Conservation (phyloP, 331 rosid genomes). For the Dryas integrifolia region DNA sequence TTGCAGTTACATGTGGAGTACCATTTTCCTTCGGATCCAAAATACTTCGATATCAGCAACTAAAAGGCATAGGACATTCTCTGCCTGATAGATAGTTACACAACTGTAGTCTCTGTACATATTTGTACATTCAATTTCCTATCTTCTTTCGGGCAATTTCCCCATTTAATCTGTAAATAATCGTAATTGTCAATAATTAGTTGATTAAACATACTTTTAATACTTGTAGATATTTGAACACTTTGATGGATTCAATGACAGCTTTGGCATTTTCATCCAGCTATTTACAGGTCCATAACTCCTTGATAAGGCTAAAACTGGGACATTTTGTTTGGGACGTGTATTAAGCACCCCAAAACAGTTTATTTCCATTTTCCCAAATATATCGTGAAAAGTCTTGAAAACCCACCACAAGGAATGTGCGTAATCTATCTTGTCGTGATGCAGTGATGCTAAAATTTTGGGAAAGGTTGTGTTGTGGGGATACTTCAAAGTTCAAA, state of each 20-base stretch:
- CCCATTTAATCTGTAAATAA: conserved; percentile 34
- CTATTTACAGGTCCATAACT: not conserved
- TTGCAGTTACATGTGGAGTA: conserved; percentile 78
- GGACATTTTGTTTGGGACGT: conserved; percentile 13
- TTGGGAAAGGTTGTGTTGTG: not conserved
- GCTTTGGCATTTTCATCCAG: not conserved
- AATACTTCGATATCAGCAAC: conserved; percentile 64
- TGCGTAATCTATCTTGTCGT: not conserved
- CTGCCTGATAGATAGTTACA: conserved; percentile 22
- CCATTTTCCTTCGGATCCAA: conserved; percentile 81
- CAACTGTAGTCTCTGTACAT: conserved; percentile 33
- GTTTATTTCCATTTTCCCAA: not conserved
- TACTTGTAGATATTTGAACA: not conserved
- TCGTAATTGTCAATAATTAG: conserved; percentile 8
- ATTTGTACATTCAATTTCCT: conserved; percentile 33
- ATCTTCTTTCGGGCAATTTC: conserved; percentile 26
- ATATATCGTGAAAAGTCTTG: too few species aligned
- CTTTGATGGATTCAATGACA: not conserved
- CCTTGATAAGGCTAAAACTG: not conserved
- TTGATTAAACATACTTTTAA: not conserved
- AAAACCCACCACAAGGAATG: too few species aligned
- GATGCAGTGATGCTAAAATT: too few species aligned
- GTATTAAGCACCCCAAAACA: not conserved
- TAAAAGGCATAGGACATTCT: conserved; percentile 23
- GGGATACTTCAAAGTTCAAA: too few species aligned